Percentiles rank a stretch among this genome's conserved stretches.
Conservation (phyloP, 345 rosid species). For the Clarkia xantiana region DNA sequence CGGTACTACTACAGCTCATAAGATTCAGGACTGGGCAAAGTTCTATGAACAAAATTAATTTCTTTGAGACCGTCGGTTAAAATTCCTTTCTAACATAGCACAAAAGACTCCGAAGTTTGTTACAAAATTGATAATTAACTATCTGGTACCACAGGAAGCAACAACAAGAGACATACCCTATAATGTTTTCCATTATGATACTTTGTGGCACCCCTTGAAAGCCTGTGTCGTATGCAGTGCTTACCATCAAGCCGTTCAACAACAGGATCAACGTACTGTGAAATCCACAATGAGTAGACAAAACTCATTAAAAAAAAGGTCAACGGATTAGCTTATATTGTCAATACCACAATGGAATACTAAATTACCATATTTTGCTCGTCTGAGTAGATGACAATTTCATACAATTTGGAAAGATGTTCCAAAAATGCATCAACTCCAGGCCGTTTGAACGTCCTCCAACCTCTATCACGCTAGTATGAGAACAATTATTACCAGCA, state of each 20-base stretch:
- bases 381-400: conserved; percentile 79
- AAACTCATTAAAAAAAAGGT: neutral
- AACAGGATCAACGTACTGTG: conserved; percentile 70
- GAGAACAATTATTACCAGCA: conserved; percentile 5
- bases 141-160: neutral
- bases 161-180: conserved; percentile 35
- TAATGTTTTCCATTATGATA: conserved; percentile 87
- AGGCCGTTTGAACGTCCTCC: conserved; percentile 95
- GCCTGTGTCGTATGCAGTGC: conserved; percentile 46
- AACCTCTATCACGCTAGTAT: conserved; percentile 81
- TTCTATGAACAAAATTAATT: no score
- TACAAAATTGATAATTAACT: no score
- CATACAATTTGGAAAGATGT: conserved; percentile 66
- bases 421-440: conserved; percentile 92
- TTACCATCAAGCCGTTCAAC: conserved; percentile 81
- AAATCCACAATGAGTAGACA: conserved; percentile 4
- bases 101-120: no score
- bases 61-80: no score
- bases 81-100: no score
- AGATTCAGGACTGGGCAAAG: no score
- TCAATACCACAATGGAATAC: neutral
- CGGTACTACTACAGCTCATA: no score
- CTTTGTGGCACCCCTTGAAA: conserved; percentile 72
- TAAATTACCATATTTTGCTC: conserved; percentile 55
- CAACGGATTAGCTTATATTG: neutral